Base-by-base conservation (phyloP, 83 land plant genomes). In the Isoetes engelmannii region DNA sequence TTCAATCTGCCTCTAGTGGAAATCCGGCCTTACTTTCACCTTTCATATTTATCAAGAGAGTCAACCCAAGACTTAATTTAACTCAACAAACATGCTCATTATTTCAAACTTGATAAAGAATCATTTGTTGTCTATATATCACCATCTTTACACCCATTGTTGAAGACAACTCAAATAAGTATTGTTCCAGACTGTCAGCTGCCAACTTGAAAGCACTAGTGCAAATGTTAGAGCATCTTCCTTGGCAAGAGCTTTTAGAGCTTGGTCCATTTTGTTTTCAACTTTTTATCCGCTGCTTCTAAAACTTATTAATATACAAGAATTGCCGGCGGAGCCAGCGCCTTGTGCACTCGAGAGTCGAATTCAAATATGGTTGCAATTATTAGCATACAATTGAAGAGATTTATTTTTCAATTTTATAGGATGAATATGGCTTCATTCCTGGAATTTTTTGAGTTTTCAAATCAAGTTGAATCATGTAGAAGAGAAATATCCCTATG, bases 101-200 rank as follows among this genome's bases (percentile, higher is more conserved):
- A 81, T 46, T 37, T 43, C 74, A 68, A 47, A 87, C 98, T 85
- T 90, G 80, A 60, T 83, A 93, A 13, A 71, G 76, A 6, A 43
- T 61, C 66, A 93, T 54, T 65, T 87, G 85, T 65, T 79, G 67
- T 45, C 68, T 80, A 74, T 70, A 82, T 66, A 77, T 61, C 68
- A 69, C 67, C 71, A 5, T 73, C 87, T 8, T 81, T 93, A 56
- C 76, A 80, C 69, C 80, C 61, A 45, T 72, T 71, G 67, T 89
- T 77, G 0, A 62, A 69, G 37, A 93, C 77, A 53, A 87, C 43
- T 70, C 62, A 61, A 84, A 55, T 54, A 90, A 68, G 75, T 78
- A 80, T 61, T 84, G 87, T 58, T 93, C 98, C 55, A 93, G 82
- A 74, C 83, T 81, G 73, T 90, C 90, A 72, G 98, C 98, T 72